Conservation (phyloP, 805 yeast species). For the Torulaspora microellipsoides region DNA sequence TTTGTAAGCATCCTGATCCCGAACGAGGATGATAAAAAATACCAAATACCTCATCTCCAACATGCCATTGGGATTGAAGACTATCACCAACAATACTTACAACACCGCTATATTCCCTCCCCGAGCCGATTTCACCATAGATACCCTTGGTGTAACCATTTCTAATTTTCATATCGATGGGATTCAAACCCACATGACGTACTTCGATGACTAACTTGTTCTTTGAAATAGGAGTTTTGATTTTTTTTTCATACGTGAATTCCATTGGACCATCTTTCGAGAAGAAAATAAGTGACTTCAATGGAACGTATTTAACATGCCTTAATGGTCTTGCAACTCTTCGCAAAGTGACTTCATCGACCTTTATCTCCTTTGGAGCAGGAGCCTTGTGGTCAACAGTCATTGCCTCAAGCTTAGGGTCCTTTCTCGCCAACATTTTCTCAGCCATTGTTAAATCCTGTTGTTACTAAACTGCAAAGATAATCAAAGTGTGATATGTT, state of each 20-base stretch:
- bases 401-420: conserved; percentile 20
- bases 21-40: conserved; percentile 46
- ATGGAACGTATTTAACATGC: conserved; percentile 48
- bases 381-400: conserved; percentile 18
- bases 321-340: conserved; percentile 46
- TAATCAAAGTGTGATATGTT: no score
- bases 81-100: conserved; percentile 52
- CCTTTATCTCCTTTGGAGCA: conserved; percentile 26
- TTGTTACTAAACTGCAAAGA: no score
- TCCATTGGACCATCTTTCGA: conserved; percentile 36
- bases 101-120: conserved; percentile 65
- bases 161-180: conserved; percentile 59
- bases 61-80: conserved; percentile 37
- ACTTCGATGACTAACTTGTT: conserved; percentile 55
- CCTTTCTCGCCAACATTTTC: conserved; percentile 16
- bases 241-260: conserved; percentile 51
- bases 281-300: conserved; percentile 42
- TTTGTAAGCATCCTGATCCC: conserved; percentile 54
- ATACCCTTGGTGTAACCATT: conserved; percentile 50
- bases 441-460: neutral
- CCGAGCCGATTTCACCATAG: conserved; percentile 58
- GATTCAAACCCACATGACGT: conserved; percentile 55
- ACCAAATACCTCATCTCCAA: conserved; percentile 67
- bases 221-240: conserved; percentile 45
- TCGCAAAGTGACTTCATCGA: conserved; percentile 23